Conservation (phyloP, 768 basidiomycete species). For the Boletales sp. region DNA sequence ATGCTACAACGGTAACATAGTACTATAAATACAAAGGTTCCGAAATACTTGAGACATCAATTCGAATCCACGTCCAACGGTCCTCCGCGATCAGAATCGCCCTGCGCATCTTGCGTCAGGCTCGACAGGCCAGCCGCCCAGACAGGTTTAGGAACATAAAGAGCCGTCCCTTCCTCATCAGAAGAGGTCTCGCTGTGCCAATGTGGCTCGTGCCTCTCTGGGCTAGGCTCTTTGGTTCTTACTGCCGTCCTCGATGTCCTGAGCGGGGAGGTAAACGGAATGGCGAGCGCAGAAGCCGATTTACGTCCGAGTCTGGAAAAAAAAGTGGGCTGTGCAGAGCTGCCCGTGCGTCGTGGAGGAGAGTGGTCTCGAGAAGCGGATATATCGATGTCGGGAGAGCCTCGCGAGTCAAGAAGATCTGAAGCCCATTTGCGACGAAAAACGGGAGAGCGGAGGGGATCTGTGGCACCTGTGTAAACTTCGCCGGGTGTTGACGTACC, state of each 20-base stretch:
- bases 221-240: slow-evolving; percentile 24
- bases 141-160: slow-evolving; percentile 10
- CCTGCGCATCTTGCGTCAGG: slow-evolving; percentile 4
- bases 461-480: slow-evolving; percentile 24
- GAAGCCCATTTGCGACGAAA: slow-evolving; percentile 50
- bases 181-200: slow-evolving; percentile 66
- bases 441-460: slow-evolving; percentile 38
- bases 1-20: no score
- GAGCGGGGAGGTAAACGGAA: slow-evolving; percentile 32
- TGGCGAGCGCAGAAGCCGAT: slow-evolving; percentile 43
- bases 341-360: slow-evolving; percentile 6
- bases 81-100: slow-evolving; percentile 20
- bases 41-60: slow-evolving; percentile 5
- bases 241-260: slow-evolving; percentile 17
- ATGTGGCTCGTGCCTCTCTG: slow-evolving; percentile 31
- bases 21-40: not conserved
- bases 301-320: slow-evolving; percentile 41
- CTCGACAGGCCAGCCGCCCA: slow-evolving; percentile 8
- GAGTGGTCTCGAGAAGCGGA: slow-evolving; percentile 6
- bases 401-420: slow-evolving; percentile 36
- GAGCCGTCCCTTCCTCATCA: slow-evolving; percentile 36
- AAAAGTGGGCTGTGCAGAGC: slow-evolving; percentile 30
- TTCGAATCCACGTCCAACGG: slow-evolving; percentile 19
- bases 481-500: slow-evolving; percentile 33
- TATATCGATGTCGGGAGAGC: slow-evolving; percentile 15